Base-by-base conservation (phyloP, 164 flowering plant genomes). In the Dillenia suffruticosa region DNA sequence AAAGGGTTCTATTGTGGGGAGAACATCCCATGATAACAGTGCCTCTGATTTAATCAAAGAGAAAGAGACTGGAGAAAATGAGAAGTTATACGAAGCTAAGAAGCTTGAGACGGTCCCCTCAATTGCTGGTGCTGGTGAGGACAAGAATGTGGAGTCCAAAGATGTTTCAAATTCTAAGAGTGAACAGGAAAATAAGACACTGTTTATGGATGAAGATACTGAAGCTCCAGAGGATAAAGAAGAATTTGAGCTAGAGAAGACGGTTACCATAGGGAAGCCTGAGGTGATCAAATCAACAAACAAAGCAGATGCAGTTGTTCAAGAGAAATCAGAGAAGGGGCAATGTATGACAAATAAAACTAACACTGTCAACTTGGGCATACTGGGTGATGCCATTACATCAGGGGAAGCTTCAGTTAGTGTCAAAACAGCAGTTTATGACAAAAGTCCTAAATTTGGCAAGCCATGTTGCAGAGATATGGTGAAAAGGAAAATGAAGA, bases 211-310 rank as follows among this genome's bases (percentile, higher is more conserved):
- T 60, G 85, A 70, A 64, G 86, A 81, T 64, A 72, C 82, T 67
- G 77, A 81, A 69, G 64, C 79, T 69, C 82, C 81, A 47, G 84
- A 76, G 32, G 76, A 67, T n/a, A 61, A 52, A 45, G 66, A 58
- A 54, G 76, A 61, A 49, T 10, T 16, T 46, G 79, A 56, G 51
- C 49, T 58, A 44, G 68, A 49, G 52, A 72, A 52, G 8, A 50
- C 24, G 44, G 6, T 26, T 44, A 24, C 54, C 59, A 50, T 68
- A 54, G 64, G 67, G 67, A 64, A 72, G 17, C 7, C 61, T 61
- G 69, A 56, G 56, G 48, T 48, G 43, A 63, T 48, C 58, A 43
- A 65, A 2, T 11, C 54, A 24, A 16, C 46, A 44, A 49, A 54
- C n/a, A 60, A 44, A 46, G 49, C 56, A 62, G 70, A 49, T 58